These are phyloP conservation scores for Ophiostoma tasmaniense DNA, from an alignment of 2,329 filamentous ascomycete genomes.

Conservation along the genomic window DNA sequence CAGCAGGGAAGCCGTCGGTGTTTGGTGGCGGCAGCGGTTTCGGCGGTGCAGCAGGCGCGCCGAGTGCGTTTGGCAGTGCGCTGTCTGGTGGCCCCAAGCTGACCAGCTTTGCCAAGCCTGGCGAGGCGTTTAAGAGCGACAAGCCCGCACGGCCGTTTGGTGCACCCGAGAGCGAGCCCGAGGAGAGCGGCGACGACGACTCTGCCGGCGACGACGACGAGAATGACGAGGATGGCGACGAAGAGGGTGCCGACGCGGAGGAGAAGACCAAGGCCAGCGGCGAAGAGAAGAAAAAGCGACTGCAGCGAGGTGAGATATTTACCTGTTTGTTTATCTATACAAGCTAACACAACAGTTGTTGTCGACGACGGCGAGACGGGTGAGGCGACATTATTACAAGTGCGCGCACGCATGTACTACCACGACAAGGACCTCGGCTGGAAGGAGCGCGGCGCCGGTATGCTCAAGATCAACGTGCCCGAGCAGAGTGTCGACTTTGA, in stretches of 20 bases:
- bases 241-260: conserved; percentile 34
- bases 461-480: conserved; percentile 74
- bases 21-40: conserved; percentile 19
- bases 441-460: conserved; percentile 83
- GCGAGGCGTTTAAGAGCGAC: conserved; percentile 42
- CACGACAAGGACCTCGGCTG: conserved; percentile 64
- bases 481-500: conserved; percentile 47
- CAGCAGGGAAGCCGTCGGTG: conserved; percentile 25
- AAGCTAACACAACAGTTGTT: conserved; percentile 41
- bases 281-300: conserved; percentile 56
- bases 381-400: conserved; percentile 51
- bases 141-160: conserved; percentile 69
- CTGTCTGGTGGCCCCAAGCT: conserved; percentile 41
- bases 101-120: conserved; percentile 62
- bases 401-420: conserved; percentile 77
- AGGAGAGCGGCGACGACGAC: conserved; percentile 37
- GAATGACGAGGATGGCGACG: conserved; percentile 36
- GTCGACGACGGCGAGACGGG: conserved; percentile 82
- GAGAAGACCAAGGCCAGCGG: conserved; percentile 25
- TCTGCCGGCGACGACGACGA: conserved; percentile 35
- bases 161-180: conserved; percentile 58
- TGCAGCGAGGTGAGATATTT: conserved; percentile 56
- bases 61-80: conserved; percentile 30
- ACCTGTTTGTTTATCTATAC: not conserved
- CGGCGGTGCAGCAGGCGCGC: conserved; percentile 20